Evolutionary conservation across 1,139 yeast genomes (phyloP).

Genomic region (Diutina pseudorugosa): DNA sequence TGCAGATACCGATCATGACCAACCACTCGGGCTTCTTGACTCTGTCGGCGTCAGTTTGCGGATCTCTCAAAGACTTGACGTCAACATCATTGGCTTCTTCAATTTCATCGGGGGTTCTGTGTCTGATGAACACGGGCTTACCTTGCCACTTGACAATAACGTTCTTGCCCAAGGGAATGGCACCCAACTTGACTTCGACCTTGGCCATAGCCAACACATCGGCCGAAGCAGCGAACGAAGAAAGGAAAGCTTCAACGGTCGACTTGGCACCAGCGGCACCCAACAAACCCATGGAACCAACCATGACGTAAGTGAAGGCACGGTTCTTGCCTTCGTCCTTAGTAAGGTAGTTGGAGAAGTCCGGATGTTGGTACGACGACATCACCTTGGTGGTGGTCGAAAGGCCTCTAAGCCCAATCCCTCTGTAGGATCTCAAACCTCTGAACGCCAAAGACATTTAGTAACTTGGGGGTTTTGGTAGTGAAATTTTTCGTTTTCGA

Average conservation of each 20-base stretch:
- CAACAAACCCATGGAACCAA: constrained; percentile 89
- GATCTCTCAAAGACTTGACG: constrained; percentile 74
- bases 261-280: constrained; percentile 97
- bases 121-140: constrained; percentile 98
- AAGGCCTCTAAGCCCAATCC: constrained; percentile 18
- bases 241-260: constrained; percentile 89
- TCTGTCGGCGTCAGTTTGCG: constrained; percentile 87
- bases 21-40: constrained; percentile 97
- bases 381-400: constrained; percentile 39
- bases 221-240: constrained; percentile 95
- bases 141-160: constrained; percentile 99
- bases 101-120: constrained; percentile 89
- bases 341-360: constrained; percentile 73
- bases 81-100: constrained; percentile 87
- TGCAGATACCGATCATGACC: constrained; percentile 98
- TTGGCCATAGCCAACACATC: constrained; percentile 99
- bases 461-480: constrained; percentile 5
- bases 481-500: constrained; percentile 1
- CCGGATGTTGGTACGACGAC: constrained; percentile 87
- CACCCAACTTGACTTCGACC: constrained; percentile 90
- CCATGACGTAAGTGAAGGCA: constrained; percentile 92
- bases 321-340: constrained; percentile 66
- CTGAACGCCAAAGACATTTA: background rate
- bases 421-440: background rate
- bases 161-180: constrained; percentile 96